Base-by-base conservation (phyloP, 176 grass and related monocot genomes). In the Saccharum officinarum region DNA sequence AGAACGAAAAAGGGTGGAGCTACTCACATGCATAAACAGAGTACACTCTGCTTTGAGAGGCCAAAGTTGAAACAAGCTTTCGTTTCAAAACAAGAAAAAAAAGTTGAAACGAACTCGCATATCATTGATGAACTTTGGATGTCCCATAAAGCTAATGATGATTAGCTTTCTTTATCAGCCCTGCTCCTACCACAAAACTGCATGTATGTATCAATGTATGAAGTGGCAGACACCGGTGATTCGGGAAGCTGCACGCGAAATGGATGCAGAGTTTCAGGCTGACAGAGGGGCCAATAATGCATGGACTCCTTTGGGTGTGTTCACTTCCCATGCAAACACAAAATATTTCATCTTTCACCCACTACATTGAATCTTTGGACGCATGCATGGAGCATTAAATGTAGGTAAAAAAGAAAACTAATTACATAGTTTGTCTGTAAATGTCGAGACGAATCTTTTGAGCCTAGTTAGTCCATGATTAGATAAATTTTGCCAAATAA, bases 191-290 rank as follows among this genome's bases (percentile, higher is more conserved):
- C 9, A 23, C 18, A n/a, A 63, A 63, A 42, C 7, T 46, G 44
- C 41, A 44, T 44, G 41, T 44, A 10, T 11, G 41, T 11, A 49
- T 15, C 0, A 1, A 50, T 50, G 47, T 6, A 50, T 50, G 14
- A 28, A 28, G 62, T 68, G 10, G 0, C 7, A 57, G 34, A 3
- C 61, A 46, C 65, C 65, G 26, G 64, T 7, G 22, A 61, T 78
- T 71, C 17, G 4, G 83, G 65, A 85, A 78, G 75, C 50, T 85
- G 65, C 49, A 46, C 18, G 3, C 10, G 36, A 46, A 70, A 60
- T 16, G 13, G 60, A 38, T 18, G 71, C 20, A 72, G 34, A 12
- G 8, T 57, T 40, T n/a, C 7, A 4, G 3, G 44, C 41, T 42
- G 41, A 46, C 11, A 46, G 11, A 46, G 44, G 11, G 34, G 4